phyloP scores from a whole-genome alignment of 1,139 yeast genomes.

The Geotrichum candidum region DNA sequence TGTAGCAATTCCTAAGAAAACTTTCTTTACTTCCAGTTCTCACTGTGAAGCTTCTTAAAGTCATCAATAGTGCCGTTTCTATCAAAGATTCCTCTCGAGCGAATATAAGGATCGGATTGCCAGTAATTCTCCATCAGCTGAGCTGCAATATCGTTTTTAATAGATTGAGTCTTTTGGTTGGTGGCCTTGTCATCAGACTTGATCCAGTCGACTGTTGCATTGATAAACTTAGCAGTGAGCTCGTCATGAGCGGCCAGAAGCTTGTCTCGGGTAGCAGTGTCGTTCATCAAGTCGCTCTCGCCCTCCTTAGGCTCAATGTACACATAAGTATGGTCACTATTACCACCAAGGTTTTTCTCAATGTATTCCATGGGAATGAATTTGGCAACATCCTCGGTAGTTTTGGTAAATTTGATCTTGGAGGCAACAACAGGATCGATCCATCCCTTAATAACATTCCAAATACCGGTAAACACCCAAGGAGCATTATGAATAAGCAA shows the following conservation, averaged over 20 bases:
- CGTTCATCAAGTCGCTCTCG: slow-evolving; percentile 43
- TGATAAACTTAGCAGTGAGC: slow-evolving; percentile 46
- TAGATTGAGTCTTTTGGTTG: slow-evolving; percentile 40
- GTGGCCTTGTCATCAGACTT: slow-evolving; percentile 42
- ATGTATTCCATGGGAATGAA: slow-evolving; percentile 50
- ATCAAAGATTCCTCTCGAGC: slow-evolving; percentile 65
- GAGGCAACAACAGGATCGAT: slow-evolving; percentile 83
- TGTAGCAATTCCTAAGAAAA: slow-evolving; percentile 20
- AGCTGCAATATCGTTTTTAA: slow-evolving; percentile 47
- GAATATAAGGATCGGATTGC: slow-evolving; percentile 61
- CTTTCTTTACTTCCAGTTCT: slow-evolving; percentile 16
- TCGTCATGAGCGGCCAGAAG: slow-evolving; percentile 44
- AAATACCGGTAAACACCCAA: slow-evolving; percentile 80
- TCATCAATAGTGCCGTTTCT: slow-evolving; percentile 42
- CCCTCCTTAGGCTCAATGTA: slow-evolving; percentile 51
- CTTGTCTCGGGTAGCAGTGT: slow-evolving; percentile 40
- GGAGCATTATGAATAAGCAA: slow-evolving; percentile 82
- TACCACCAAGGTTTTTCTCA: slow-evolving; percentile 64
- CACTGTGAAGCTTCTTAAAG: slow-evolving; percentile 10
- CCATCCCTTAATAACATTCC: slow-evolving; percentile 83
- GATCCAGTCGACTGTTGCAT: slow-evolving; percentile 64
- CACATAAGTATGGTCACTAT: slow-evolving; percentile 47
- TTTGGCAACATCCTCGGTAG: slow-evolving; percentile 50
- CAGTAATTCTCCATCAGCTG: slow-evolving; percentile 53
- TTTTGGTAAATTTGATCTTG: slow-evolving; percentile 68